Conservation (phyloP, 495 filamentous ascomycete genomes). For the Trichodelitschia bisporula region DNA sequence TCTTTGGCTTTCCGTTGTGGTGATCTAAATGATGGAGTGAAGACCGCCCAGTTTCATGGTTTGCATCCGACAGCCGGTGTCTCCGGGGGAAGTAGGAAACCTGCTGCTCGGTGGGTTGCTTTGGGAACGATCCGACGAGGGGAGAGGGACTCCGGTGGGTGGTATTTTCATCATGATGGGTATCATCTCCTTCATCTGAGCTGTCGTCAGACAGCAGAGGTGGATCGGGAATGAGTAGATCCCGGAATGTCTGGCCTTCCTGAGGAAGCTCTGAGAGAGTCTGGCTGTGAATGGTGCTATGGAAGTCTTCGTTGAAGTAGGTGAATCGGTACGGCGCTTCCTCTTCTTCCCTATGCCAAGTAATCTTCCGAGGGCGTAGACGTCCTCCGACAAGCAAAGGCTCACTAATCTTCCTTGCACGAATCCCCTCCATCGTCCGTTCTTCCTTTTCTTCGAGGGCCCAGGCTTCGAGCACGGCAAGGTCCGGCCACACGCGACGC, state of each 20-base stretch:
- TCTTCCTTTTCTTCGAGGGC: slow-evolving; percentile 76
- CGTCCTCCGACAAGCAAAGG: slow-evolving; percentile 78
- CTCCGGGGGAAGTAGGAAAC: too few relatives aligned
- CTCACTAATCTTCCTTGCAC: slow-evolving; percentile 78
- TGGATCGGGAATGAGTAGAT: slow-evolving; percentile 63
- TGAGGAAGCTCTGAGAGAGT: slow-evolving; percentile 80
- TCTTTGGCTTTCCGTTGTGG: slow-evolving; percentile 1
- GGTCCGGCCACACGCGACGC: slow-evolving; percentile 31
- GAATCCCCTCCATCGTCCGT: slow-evolving; percentile 50
- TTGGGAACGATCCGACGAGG: too few relatives aligned
- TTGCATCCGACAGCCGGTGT: too few relatives aligned
- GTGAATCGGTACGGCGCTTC: slow-evolving; percentile 89
- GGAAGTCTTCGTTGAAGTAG: slow-evolving; percentile 94
- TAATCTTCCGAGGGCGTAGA: slow-evolving; percentile 49
- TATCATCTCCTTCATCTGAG: slow-evolving; percentile 12
- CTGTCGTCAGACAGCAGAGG: slow-evolving; percentile 31
- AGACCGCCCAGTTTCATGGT: too few relatives aligned
- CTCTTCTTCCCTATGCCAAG: slow-evolving; percentile 73
- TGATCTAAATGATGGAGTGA: too few relatives aligned
- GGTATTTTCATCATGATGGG: background rate
- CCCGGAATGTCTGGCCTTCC: slow-evolving; percentile 54
- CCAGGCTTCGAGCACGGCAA: slow-evolving; percentile 72
- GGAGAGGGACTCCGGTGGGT: too few relatives aligned
- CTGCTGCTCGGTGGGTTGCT: background rate
- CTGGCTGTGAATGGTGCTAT: slow-evolving; percentile 82